Percentiles rank a stretch among this genome's conserved stretches.
Evolutionary conservation across 2,329 filamentous ascomycete genomes (phyloP).

Genomic region (Pseudocercospora pini-densiflorae): DNA sequence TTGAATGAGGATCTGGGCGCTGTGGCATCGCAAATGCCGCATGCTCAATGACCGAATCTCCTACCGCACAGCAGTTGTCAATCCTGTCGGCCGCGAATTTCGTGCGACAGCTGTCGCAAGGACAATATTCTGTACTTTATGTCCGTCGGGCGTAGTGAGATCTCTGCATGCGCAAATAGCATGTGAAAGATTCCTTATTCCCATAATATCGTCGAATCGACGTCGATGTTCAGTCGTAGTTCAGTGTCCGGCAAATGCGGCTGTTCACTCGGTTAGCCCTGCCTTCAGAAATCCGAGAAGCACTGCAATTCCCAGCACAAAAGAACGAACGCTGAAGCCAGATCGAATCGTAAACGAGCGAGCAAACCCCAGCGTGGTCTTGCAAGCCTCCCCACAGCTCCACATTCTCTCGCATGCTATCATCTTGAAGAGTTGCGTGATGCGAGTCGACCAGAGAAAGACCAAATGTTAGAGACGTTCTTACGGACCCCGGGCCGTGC

Average conservation of each 20-base stretch:
- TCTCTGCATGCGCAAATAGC: neutral
- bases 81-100: neutral
- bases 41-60: neutral
- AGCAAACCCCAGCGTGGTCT: constrained; percentile 11
- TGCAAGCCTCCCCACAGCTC: constrained; percentile 6
- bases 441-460: neutral
- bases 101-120: neutral
- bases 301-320: neutral
- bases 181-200: neutral
- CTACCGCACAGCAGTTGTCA: neutral
- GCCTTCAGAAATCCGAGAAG: neutral
- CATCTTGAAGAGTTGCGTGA: neutral
- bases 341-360: constrained; percentile 8
- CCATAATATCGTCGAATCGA: neutral
- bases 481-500: too few species aligned
- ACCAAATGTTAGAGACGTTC: neutral
- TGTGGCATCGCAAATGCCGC: too few species aligned
- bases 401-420: neutral
- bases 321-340: neutral
- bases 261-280: neutral
- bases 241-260: constrained; percentile 2
- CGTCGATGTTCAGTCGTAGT: neutral
- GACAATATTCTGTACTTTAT: neutral
- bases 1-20: too few species aligned
- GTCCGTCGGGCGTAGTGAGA: neutral